Conservation (phyloP, 371 early-diverging fungal genomes). For the Circinella umbellata region DNA sequence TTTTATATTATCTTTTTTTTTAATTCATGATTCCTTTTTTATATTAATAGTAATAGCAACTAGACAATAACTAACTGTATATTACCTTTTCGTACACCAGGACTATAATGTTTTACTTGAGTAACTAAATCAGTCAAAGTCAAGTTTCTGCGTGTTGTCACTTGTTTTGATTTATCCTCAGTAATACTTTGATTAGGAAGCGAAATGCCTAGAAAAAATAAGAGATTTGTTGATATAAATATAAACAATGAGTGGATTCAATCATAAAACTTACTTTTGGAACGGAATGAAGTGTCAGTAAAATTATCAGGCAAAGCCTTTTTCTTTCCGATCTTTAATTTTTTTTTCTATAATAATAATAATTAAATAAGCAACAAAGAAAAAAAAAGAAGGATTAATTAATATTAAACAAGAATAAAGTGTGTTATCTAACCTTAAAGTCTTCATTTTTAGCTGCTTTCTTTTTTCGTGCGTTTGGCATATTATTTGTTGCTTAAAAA, state of each 20-base stretch:
- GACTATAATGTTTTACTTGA: slow-evolving; percentile 80
- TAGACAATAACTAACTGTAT: no score
- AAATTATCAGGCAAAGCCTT: slow-evolving; percentile 78
- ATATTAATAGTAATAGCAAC: no score
- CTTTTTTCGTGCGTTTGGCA: slow-evolving; percentile 79
- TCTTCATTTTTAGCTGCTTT: slow-evolving; percentile 81
- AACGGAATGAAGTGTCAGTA: slow-evolving; percentile 86
- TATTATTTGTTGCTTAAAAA: slow-evolving; percentile 19
- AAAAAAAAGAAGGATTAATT: not conserved
- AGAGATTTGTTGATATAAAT: no score
- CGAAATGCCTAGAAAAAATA: slow-evolving; percentile 64
- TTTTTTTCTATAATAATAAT: slow-evolving; percentile 70
- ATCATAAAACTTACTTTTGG: slow-evolving; percentile 61
- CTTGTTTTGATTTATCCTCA: slow-evolving; percentile 72
- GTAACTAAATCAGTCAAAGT: slow-evolving; percentile 74
- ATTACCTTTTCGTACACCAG: slow-evolving; percentile 73
- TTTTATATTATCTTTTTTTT: not conserved
- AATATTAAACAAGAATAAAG: not conserved
- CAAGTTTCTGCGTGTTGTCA: slow-evolving; percentile 75
- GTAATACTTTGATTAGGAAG: slow-evolving; percentile 79
- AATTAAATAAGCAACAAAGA: not conserved
- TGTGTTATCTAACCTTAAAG: slow-evolving; percentile 61
- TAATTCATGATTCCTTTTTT: not conserved
- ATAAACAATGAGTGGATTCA: no score
- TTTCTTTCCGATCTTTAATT: slow-evolving; percentile 91